phyloP scores from a whole-genome alignment of 2,329 filamentous ascomycete species.

The Colletotrichum paranaense region DNA sequence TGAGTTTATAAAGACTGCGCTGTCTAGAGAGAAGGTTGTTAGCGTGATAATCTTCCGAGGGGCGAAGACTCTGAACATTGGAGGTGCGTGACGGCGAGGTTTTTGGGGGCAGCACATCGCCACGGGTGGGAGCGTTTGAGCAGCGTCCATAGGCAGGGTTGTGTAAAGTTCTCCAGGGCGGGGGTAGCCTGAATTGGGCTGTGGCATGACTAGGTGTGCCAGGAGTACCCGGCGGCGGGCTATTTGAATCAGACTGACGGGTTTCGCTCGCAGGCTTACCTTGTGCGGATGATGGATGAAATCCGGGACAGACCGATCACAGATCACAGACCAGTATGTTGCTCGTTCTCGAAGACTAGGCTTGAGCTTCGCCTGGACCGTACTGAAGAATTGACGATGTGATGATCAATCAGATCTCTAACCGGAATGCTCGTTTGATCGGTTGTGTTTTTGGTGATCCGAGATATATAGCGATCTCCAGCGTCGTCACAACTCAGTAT shows the following conservation, averaged over 20 bases:
- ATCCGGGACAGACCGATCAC: slow-evolving; percentile 29
- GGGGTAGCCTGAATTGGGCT: slow-evolving; percentile 18
- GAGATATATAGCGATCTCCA: slow-evolving; percentile 4
- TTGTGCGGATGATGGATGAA: slow-evolving; percentile 22
- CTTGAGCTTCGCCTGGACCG: slow-evolving; percentile 3
- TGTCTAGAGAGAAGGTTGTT: slow-evolving; percentile 18
- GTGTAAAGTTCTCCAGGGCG: slow-evolving; percentile 3
- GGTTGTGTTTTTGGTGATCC: not conserved
- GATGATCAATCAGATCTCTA: too few relatives aligned
- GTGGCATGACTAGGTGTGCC: slow-evolving; percentile 34
- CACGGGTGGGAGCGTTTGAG: slow-evolving; percentile 31
- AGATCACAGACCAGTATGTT: slow-evolving; percentile 34
- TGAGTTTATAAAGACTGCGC: slow-evolving; percentile 25
- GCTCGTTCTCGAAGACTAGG: slow-evolving; percentile 24
- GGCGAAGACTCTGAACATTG: slow-evolving; percentile 15
- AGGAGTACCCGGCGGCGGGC: slow-evolving; percentile 32
- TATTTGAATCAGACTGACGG: slow-evolving; percentile 29
- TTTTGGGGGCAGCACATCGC: slow-evolving; percentile 21
- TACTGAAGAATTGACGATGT: not conserved
- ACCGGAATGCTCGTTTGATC: not conserved
- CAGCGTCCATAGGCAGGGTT: slow-evolving; percentile 21
- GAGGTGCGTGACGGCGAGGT: not conserved
- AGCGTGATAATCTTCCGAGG: slow-evolving; percentile 9
- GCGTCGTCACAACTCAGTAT: slow-evolving; percentile 9
- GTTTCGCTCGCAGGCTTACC: slow-evolving; percentile 31